Conservation (phyloP, 2,329 filamentous ascomycete species). For the Trichoderma gracile region DNA sequence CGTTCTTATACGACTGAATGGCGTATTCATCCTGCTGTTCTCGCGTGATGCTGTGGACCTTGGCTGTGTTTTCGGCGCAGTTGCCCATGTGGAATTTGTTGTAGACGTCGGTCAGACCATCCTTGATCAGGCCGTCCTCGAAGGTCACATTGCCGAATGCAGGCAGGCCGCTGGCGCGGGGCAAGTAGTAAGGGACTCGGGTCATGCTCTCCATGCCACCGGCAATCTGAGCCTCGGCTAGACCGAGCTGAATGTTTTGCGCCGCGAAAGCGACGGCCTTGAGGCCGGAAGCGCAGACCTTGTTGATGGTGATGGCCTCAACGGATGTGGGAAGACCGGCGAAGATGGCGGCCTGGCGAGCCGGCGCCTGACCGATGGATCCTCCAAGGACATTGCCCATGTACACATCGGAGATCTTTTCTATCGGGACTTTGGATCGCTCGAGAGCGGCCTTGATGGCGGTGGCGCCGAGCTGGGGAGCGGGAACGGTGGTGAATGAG, state of each 20-base stretch:
- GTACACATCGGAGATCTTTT: constrained; percentile 88
- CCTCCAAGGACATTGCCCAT: constrained; percentile 95
- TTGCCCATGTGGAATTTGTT: constrained; percentile 98
- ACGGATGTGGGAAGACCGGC: constrained; percentile 78
- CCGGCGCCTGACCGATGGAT: constrained; percentile 83
- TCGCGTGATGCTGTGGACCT: constrained; percentile 77
- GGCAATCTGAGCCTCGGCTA: constrained; percentile 84
- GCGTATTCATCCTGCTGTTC: constrained; percentile 91
- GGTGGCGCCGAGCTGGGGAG: constrained; percentile 82
- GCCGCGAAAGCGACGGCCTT: constrained; percentile 90
- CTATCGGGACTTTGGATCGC: constrained; percentile 78
- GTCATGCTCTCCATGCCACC: constrained; percentile 99
- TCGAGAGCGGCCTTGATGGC: constrained; percentile 89
- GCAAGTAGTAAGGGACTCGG: constrained; percentile 85
- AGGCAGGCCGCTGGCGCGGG: constrained; percentile 77
- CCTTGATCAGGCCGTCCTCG: constrained; percentile 90
- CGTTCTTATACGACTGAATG: constrained; percentile 83
- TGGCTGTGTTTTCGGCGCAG: constrained; percentile 91
- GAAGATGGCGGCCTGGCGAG: constrained; percentile 86
- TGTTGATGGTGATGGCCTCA: constrained; percentile 94
- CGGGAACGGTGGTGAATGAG: constrained; percentile 77
- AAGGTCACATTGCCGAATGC: constrained; percentile 84
- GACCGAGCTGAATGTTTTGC: constrained; percentile 89
- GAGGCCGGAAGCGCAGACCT: constrained; percentile 93
- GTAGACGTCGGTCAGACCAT: constrained; percentile 95